A percentile compares a stretch with the other conserved stretches of the same genome.
phyloP scores from a whole-genome alignment of 2,329 filamentous ascomycete genomes.

The Ascomycota sp. region DNA sequence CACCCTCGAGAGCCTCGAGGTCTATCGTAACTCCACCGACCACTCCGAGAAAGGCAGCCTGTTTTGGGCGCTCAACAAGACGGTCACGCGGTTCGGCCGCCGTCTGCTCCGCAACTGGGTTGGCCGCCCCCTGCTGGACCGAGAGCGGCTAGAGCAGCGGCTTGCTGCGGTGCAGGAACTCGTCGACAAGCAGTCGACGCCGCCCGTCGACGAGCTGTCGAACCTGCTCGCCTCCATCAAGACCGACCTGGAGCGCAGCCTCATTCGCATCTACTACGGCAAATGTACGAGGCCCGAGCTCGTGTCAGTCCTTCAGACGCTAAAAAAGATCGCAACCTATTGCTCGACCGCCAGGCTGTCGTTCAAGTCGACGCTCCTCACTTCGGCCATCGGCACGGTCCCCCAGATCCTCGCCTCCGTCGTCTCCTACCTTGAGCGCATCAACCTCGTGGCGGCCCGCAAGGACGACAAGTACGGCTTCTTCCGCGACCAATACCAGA shows the following conservation, averaged over 20 bases:
- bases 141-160: conserved; percentile 52
- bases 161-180: conserved; percentile 76
- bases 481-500: conserved; percentile 74
- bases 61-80: conserved; percentile 90
- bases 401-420: conserved; percentile 59
- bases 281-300: conserved; percentile 86
- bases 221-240: conserved; percentile 49
- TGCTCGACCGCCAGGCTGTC: conserved; percentile 43
- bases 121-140: conserved; percentile 69
- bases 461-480: conserved; percentile 87
- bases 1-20: conserved; percentile 79
- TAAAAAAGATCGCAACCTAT: conserved; percentile 63
- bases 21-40: conserved; percentile 89
- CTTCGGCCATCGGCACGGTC: conserved; percentile 50
- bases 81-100: conserved; percentile 73
- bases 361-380: conserved; percentile 43
- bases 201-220: conserved; percentile 53
- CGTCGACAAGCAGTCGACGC: conserved; percentile 42
- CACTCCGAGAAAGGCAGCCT: conserved; percentile 68
- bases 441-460: conserved; percentile 67
- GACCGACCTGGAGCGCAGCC: conserved; percentile 73
- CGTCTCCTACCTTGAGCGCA: conserved; percentile 56
- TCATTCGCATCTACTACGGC: conserved; percentile 93
- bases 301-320: conserved; percentile 60
- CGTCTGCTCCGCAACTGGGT: conserved; percentile 87